Evolutionary conservation across 148 eudicot species (phyloP).

Genomic region (Chenopodium formosanum): DNA sequence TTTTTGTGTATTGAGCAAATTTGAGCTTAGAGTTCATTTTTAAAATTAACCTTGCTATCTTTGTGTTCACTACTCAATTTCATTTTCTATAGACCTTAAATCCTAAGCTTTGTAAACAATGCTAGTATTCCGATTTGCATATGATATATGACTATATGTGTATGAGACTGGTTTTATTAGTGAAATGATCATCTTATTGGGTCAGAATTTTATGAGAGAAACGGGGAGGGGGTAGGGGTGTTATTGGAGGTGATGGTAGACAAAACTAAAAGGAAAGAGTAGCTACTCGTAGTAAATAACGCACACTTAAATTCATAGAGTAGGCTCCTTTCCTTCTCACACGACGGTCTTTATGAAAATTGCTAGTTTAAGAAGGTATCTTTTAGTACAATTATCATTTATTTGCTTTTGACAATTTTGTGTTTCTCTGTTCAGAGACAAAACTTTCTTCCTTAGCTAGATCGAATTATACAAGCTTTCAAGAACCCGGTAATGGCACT

Average conservation of each 20-base stretch:
- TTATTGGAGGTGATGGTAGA: no score
- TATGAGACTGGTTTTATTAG: neutral
- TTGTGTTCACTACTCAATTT: no score
- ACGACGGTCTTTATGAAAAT: neutral
- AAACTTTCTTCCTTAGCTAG: constrained; percentile 60
- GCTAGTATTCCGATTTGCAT: neutral
- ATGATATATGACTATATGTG: neutral
- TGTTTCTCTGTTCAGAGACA: constrained; percentile 48
- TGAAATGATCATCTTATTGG: neutral
- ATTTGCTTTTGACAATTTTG: constrained; percentile 2
- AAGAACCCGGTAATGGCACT: constrained; percentile 39
- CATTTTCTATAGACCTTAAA: neutral
- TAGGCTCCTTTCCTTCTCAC: neutral
- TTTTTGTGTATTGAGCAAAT: no score
- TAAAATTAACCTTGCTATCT: no score
- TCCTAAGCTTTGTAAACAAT: neutral
- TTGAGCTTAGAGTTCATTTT: no score
- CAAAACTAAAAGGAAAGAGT: no score
- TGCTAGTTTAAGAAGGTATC: neutral
- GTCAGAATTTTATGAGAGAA: neutral
- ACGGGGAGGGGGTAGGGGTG: no score
- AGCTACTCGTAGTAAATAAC: no score
- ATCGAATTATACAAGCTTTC: constrained; percentile 42
- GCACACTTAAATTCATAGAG: neutral
- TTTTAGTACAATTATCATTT: neutral